These are phyloP conservation scores for Colletotrichum liaoningense DNA, from an alignment of 2,329 filamentous ascomycete species.

Conservation along the genomic window DNA sequence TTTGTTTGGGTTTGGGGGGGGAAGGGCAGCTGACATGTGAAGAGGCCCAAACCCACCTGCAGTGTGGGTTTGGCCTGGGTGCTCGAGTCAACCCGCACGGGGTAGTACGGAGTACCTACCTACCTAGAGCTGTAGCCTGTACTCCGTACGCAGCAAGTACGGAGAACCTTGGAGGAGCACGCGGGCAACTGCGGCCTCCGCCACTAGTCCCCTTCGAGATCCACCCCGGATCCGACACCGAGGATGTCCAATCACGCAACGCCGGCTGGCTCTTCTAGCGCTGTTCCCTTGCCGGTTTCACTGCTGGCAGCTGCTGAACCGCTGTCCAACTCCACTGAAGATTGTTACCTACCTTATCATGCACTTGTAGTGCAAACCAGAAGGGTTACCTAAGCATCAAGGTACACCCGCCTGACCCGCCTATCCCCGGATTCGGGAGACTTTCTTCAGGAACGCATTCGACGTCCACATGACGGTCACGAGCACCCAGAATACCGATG, in stretches of 20 bases:
- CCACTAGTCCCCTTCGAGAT: not conserved
- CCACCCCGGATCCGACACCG: constrained; percentile 8
- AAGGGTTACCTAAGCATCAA: not conserved
- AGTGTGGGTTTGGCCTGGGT: not conserved
- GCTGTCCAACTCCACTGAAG: constrained; percentile 23
- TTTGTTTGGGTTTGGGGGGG: constrained; percentile 21
- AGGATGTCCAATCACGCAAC: constrained; percentile 13
- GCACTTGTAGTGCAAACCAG: too few species aligned
- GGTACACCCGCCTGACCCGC: too few species aligned
- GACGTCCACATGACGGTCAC: not conserved
- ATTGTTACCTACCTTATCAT: not conserved
- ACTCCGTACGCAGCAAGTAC: too few species aligned
- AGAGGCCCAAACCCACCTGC: constrained; percentile 14
- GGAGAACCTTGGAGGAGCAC: constrained; percentile 18
- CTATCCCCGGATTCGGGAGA: not conserved
- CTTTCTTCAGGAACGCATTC: not conserved
- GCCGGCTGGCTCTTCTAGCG: constrained; percentile 10
- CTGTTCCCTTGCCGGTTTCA: not conserved
- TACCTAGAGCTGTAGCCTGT: too few species aligned
- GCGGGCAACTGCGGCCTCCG: constrained; percentile 11
- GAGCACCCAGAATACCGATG: not conserved
- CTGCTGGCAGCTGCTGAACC: constrained; percentile 16
- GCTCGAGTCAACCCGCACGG: constrained; percentile 1
- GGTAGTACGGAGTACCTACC: not conserved
- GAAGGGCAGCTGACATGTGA: constrained; percentile 34